Evolutionary conservation across 208 protist species (phyloP).

Genomic region (Crithidia thermophila): DNA sequence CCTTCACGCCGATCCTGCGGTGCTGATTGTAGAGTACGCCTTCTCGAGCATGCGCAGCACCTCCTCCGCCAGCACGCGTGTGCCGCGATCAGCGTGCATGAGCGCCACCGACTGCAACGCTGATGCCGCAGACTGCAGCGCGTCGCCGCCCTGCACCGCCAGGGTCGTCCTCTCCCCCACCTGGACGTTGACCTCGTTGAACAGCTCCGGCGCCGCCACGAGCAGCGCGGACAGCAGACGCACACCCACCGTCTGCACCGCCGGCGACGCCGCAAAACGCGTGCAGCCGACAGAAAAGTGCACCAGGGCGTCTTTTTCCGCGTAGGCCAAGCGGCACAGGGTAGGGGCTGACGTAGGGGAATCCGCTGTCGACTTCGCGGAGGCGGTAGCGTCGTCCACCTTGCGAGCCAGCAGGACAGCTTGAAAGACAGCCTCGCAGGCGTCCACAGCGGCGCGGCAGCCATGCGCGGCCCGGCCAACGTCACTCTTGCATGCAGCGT

Average conservation of each 20-base stretch:
- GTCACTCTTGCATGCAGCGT: constrained; percentile 39
- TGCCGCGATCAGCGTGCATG: constrained; percentile 53
- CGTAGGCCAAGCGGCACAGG: constrained; percentile 21
- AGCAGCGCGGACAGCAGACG: constrained; percentile 69
- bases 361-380: too few relatives aligned
- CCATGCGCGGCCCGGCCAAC: constrained; percentile 13
- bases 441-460: constrained; percentile 50
- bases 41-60: constrained; percentile 45
- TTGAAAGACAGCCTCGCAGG: constrained; percentile 58
- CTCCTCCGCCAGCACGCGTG: constrained; percentile 58
- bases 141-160: neutral
- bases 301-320: constrained; percentile 52
- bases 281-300: constrained; percentile 69
- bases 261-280: constrained; percentile 45
- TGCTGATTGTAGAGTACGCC: constrained; percentile 2
- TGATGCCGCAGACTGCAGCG: constrained; percentile 20
- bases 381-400: neutral
- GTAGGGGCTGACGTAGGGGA: constrained; percentile 12
- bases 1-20: neutral
- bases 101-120: constrained; percentile 52
- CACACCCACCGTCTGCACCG: constrained; percentile 66
- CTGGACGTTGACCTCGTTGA: constrained; percentile 16
- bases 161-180: neutral
- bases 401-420: constrained; percentile 43
- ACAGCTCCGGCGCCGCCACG: constrained; percentile 61